phyloP scores from a whole-genome alignment of 2,329 filamentous ascomycete genomes.

The Cytospora mali region DNA sequence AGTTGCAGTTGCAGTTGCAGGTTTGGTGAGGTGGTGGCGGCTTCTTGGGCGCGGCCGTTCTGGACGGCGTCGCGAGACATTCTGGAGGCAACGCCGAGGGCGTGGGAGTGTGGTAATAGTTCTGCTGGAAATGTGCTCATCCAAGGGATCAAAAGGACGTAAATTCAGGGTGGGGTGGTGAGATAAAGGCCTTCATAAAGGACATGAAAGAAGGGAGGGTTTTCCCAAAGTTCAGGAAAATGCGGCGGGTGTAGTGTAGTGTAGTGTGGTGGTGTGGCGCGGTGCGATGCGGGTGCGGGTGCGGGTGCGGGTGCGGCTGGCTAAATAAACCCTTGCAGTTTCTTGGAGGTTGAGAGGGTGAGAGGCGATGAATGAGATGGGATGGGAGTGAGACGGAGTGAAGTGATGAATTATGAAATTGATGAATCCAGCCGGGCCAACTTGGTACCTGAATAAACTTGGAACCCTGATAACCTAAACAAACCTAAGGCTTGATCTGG shows the following conservation, averaged over 20 bases:
- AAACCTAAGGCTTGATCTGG: no score
- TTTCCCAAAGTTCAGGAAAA: not conserved
- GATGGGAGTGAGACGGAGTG: no score
- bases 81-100: not conserved
- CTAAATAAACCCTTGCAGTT: no score
- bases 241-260: not conserved
- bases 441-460: no score
- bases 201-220: not conserved
- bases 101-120: constrained; percentile 7
- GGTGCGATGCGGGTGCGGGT: not conserved
- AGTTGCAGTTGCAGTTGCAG: not conserved
- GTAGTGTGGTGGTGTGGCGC: no score
- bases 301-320: not conserved
- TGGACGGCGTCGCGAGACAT: constrained; percentile 22
- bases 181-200: not conserved
- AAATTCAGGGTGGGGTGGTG: constrained; percentile 13
- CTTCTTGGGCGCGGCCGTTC: constrained; percentile 6
- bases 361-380: not conserved
- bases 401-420: no score
- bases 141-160: constrained; percentile 15
- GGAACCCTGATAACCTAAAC: no score
- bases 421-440: no score
- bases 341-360: no score
- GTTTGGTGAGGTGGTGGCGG: not conserved
- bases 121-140: not conserved